These are phyloP conservation scores for Lizonia empirigonia DNA, from an alignment of 2,329 filamentous ascomycete species.

Conservation along the genomic window DNA sequence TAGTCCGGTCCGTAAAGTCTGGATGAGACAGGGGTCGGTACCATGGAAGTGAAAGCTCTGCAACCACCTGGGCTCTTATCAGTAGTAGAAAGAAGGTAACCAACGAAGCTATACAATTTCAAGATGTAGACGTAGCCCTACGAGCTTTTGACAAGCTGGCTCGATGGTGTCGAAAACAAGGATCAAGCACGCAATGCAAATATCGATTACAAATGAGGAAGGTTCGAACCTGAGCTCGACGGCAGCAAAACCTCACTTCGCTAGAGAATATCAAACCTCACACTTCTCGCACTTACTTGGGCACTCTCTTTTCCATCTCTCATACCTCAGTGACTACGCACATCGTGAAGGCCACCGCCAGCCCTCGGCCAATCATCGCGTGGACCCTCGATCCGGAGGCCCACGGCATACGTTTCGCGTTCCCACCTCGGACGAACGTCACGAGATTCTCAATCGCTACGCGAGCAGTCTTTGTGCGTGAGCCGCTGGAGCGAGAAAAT, in stretches of 20 bases:
- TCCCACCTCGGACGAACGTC: constrained; percentile 3
- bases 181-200: constrained; percentile 9
- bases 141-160: not conserved
- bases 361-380: constrained; percentile 1
- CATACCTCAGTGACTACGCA: not conserved
- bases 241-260: not conserved
- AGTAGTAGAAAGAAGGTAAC: not conserved
- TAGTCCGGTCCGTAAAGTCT: not conserved
- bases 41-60: not conserved
- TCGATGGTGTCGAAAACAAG: not conserved
- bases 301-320: not conserved
- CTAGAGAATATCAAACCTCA: not conserved
- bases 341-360: not conserved
- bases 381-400: constrained; percentile 4
- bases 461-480: not conserved
- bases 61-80: not conserved
- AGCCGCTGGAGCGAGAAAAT: constrained; percentile 8
- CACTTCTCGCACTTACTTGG: not conserved
- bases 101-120: not conserved
- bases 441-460: constrained; percentile 1
- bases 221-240: not conserved
- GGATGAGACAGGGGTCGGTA: not conserved
- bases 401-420: constrained; percentile 16
- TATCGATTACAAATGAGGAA: constrained; percentile 16
- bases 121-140: not conserved